Conservation (phyloP, 2,329 filamentous ascomycete genomes). For the Sporothrix brunneoviolacea region DNA sequence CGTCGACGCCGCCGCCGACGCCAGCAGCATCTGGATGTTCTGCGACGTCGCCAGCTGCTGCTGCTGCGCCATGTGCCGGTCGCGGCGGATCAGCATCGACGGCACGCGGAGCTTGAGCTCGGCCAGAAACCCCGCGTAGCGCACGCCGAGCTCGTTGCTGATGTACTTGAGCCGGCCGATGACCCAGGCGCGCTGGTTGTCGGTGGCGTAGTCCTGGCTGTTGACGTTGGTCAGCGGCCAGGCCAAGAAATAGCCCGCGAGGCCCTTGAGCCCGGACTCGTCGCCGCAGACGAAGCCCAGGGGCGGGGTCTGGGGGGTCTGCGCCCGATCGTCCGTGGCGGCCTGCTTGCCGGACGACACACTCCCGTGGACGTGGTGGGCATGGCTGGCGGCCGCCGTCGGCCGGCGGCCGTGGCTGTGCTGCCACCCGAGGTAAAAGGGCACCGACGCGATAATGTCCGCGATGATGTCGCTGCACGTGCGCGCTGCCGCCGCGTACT, state of each 20-base stretch:
- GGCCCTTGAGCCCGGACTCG: slow-evolving; percentile 43
- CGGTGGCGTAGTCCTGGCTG: slow-evolving; percentile 53
- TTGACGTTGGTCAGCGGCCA: slow-evolving; percentile 51
- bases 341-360: too few relatives aligned
- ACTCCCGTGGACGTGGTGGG: too few relatives aligned
- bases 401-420: slow-evolving; percentile 18
- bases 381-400: too few relatives aligned
- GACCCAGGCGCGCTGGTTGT: slow-evolving; percentile 50
- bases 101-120: slow-evolving; percentile 52
- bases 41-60: slow-evolving; percentile 31
- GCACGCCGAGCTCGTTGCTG: slow-evolving; percentile 48
- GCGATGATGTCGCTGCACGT: slow-evolving; percentile 47
- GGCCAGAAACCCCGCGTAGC: slow-evolving; percentile 49
- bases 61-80: slow-evolving; percentile 41
- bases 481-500: slow-evolving; percentile 50
- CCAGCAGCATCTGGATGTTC: slow-evolving; percentile 31
- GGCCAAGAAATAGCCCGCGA: slow-evolving; percentile 53
- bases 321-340: not conserved
- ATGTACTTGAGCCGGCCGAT: slow-evolving; percentile 49
- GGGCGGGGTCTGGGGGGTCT: not conserved
- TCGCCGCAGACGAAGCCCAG: slow-evolving; percentile 44
- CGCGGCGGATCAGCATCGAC: slow-evolving; percentile 54
- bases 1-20: slow-evolving; percentile 20
- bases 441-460: slow-evolving; percentile 55
- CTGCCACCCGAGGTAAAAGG: slow-evolving; percentile 56